These are phyloP conservation scores for Colletotrichum sp. DNA, from an alignment of 2,329 filamentous ascomycete species.

Conservation along the genomic window DNA sequence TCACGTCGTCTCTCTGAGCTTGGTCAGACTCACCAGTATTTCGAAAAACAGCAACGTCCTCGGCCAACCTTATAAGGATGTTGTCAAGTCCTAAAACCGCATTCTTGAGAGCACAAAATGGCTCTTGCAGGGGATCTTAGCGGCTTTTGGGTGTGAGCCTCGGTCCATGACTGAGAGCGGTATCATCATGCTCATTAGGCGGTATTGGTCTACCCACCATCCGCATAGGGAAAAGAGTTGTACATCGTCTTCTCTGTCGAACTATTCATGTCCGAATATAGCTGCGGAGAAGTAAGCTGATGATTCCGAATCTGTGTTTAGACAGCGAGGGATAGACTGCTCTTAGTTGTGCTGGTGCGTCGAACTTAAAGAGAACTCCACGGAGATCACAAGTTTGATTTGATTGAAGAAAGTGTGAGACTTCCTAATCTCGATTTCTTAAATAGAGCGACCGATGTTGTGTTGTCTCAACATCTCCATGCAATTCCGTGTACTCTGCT, in stretches of 20 bases:
- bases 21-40: not conserved
- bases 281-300: not conserved
- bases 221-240: not conserved
- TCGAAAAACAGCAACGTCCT: fast-evolving
- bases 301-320: not conserved
- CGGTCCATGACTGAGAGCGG: not conserved
- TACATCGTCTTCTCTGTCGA: not conserved
- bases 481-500: not conserved
- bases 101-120: not conserved
- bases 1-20: not conserved
- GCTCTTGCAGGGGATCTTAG: no score
- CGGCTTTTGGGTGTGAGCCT: not conserved
- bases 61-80: fast-evolving
- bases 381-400: no score
- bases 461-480: not conserved
- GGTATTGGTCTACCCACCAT: fast-evolving
- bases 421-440: not conserved
- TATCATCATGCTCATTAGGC: not conserved
- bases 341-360: not conserved
- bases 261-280: not conserved
- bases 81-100: fast-evolving
- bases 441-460: fast-evolving
- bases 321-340: not conserved
- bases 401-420: not conserved
- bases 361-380: not conserved